These are phyloP conservation scores for Mycena maculata DNA, from an alignment of 768 basidiomycete species.

Conservation along the genomic window DNA sequence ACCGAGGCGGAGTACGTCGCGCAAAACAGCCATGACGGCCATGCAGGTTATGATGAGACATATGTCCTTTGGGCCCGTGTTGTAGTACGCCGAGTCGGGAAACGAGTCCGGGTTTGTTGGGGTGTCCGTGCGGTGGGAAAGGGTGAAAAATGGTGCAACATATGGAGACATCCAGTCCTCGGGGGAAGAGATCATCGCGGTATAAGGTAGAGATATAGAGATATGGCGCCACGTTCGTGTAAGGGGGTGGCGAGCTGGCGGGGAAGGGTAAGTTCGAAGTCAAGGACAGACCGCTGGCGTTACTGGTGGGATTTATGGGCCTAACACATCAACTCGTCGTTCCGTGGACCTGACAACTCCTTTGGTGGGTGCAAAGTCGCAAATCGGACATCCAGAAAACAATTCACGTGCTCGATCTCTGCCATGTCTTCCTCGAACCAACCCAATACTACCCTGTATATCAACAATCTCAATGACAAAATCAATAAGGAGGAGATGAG, in stretches of 20 bases:
- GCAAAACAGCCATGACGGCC: constrained; percentile 85
- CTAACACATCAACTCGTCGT: too few species aligned
- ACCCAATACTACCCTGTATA: constrained; percentile 89
- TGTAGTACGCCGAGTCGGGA: constrained; percentile 75
- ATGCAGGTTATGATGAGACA: constrained; percentile 87
- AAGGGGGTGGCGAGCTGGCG: too few species aligned
- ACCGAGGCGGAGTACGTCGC: constrained; percentile 80
- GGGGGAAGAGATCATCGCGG: constrained; percentile 51
- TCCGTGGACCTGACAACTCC: too few species aligned
- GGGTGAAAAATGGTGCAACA: constrained; percentile 74
- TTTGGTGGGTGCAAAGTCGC: too few species aligned
- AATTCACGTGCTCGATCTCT: background rate
- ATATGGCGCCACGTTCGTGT: constrained; percentile 27
- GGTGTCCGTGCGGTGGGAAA: constrained; percentile 73
- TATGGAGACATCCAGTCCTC: constrained; percentile 62
- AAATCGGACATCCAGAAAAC: too few species aligned
- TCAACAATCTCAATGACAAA: constrained; percentile 94
- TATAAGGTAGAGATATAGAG: constrained; percentile 29
- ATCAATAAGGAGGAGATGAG: constrained; percentile 92
- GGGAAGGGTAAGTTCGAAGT: constrained; percentile 11
- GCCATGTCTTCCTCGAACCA: constrained; percentile 55
- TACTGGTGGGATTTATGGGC: background rate
- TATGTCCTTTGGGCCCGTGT: constrained; percentile 79
- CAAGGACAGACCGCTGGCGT: constrained; percentile 23
- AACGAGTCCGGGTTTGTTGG: constrained; percentile 79